These are phyloP conservation scores for Hypoxylon sp. DNA, from an alignment of 2,329 filamentous ascomycete genomes.

Conservation along the genomic window DNA sequence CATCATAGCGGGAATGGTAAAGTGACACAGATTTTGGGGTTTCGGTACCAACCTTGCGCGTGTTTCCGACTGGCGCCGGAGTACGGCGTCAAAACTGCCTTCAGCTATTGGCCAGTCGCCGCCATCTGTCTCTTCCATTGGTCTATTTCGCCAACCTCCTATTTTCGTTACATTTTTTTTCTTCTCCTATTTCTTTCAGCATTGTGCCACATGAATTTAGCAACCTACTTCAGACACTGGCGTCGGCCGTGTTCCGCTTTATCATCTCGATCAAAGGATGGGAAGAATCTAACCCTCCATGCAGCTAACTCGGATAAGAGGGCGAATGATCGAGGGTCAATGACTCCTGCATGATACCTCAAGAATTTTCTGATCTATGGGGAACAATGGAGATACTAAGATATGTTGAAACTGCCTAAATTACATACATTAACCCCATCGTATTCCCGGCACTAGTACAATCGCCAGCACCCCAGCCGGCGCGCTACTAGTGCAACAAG, in stretches of 20 bases:
- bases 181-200: conserved; percentile 5
- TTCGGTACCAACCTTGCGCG: conserved; percentile 29
- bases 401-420: not conserved
- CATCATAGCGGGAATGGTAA: conserved; percentile 16
- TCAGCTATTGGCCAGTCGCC: conserved; percentile 14
- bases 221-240: not conserved
- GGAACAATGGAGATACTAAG: not conserved
- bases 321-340: conserved; percentile 8
- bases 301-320: not conserved
- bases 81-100: conserved; percentile 16
- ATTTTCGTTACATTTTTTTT: conserved; percentile 20
- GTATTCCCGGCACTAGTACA: conserved; percentile 27
- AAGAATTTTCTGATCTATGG: not conserved
- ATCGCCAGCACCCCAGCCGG: conserved; percentile 3
- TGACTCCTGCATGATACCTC: conserved; percentile 8
- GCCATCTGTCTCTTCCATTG: conserved; percentile 14
- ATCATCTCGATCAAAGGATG: not conserved
- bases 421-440: conserved; percentile 6
- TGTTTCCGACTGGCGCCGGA: conserved; percentile 23
- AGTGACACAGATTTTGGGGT: conserved; percentile 16
- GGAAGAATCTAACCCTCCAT: not conserved
- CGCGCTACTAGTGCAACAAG: conserved; percentile 9
- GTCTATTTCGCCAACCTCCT: not conserved
- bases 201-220: not conserved
- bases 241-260: not conserved